Evolutionary conservation across 2,329 filamentous ascomycete species (phyloP), one percentile per base, ranked within the genome.

Genomic region (Aaosphaeria pasadenensis): DNA sequence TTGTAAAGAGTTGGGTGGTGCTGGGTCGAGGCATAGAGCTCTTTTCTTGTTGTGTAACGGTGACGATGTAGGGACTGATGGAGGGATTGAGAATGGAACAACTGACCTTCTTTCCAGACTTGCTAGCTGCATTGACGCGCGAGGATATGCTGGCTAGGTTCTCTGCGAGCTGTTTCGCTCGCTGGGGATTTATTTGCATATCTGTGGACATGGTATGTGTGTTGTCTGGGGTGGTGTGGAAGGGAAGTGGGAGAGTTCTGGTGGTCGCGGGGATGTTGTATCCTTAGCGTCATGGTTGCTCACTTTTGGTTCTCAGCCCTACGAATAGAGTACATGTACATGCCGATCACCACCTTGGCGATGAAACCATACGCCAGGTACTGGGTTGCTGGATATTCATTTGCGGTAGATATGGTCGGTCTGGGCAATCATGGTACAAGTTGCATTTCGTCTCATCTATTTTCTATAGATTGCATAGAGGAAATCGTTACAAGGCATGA

Each of bases 81-180:
- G 32, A n/a, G 7, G 32, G 32, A n/a, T 7, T 35, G 7, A 35
- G 32, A n/a, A n/a, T n/a, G n/a, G n/a, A 24, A 24, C 17, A 29
- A 30, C 35, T 7, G 57, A 71, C 70, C 44, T 68, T 60, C 47
- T 57, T 63, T 17, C 51, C 50, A 42, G 54, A 46, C 43, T 64
- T 69, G 55, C 64, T 71, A 30, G 61, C 74, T 35, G 64, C 60
- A 48, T 70, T 64, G 47, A 77, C 71, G 42, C 71, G 71, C 44
- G 72, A 62, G 48, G 57, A 60, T 50, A 77, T 74, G 45, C 63
- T 63, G 35, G 65, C 53, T 33, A 77, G 56, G 52, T 77, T 78
- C 47, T 76, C 74, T 7, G 71, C 59, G 33, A 78, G 69, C 47
- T 71, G 66, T 46, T 72, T 72, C 42, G 74, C 74, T 49, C 76